Percentiles rank a stretch among this genome's conserved stretches.
Evolutionary conservation across 2,329 filamentous ascomycete genomes (phyloP).

Genomic region (Macroventuria anomochaeta): DNA sequence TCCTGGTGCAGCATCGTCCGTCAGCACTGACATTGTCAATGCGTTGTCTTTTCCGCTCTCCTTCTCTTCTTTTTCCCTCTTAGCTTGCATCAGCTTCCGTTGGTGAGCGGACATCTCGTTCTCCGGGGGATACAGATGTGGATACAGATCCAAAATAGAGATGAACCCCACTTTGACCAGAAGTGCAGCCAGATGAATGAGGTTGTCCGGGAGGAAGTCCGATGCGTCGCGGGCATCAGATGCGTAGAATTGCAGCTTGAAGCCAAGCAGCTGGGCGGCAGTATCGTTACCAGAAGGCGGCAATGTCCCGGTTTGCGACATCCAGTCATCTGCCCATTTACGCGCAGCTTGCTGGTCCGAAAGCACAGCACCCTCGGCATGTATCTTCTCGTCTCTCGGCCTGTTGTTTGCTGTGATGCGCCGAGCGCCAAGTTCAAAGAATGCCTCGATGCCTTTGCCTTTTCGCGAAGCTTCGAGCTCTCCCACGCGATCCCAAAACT

Average conservation of each 20-base stretch:
- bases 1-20: conserved; percentile 74
- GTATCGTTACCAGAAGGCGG: conserved; percentile 87
- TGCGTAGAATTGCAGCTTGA: conserved; percentile 95
- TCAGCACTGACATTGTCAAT: conserved; percentile 80
- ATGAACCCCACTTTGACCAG: conserved; percentile 98
- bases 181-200: conserved; percentile 88
- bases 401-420: conserved; percentile 58
- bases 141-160: conserved; percentile 86
- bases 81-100: conserved; percentile 70
- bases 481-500: conserved; percentile 83
- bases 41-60: conserved; percentile 78
- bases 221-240: conserved; percentile 75
- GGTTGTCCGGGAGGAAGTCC: conserved; percentile 85
- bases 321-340: conserved; percentile 66
- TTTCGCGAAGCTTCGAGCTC: conserved; percentile 54
- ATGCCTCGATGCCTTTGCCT: conserved; percentile 74
- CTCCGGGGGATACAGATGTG: conserved; percentile 87
- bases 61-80: conserved; percentile 71
- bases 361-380: conserved; percentile 24
- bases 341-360: conserved; percentile 53
- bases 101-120: conserved; percentile 79
- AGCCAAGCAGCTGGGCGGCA: conserved; percentile 92
- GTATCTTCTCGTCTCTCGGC: conserved; percentile 41
- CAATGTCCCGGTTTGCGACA: conserved; percentile 77
- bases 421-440: conserved; percentile 84